These are phyloP conservation scores for Clonostachys rhizophaga DNA, from an alignment of 2,329 filamentous ascomycete species.

Conservation along the genomic window DNA sequence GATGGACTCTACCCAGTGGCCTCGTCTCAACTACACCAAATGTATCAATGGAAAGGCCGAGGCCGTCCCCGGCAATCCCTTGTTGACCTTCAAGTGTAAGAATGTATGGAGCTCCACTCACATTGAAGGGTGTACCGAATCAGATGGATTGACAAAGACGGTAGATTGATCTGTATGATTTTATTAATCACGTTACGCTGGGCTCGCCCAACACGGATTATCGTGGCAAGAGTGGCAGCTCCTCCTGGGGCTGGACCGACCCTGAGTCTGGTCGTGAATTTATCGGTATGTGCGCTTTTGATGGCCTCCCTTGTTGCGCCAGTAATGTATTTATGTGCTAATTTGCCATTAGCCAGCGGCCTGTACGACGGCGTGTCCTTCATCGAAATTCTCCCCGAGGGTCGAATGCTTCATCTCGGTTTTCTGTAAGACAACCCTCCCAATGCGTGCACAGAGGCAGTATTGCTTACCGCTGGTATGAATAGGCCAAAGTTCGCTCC, in stretches of 20 bases:
- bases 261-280: constrained; percentile 23
- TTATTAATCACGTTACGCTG: constrained; percentile 44
- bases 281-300: neutral
- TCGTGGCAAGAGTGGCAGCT: constrained; percentile 14
- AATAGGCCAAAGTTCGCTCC: constrained; percentile 5
- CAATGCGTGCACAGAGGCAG: neutral
- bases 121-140: neutral
- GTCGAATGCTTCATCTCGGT: constrained; percentile 35
- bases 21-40: constrained; percentile 14
- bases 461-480: neutral
- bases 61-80: constrained; percentile 11
- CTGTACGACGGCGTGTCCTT: constrained; percentile 35
- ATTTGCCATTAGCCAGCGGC: constrained; percentile 5
- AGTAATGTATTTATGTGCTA: neutral
- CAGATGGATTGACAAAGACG: neutral
- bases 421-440: constrained; percentile 18
- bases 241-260: constrained; percentile 35
- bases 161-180: constrained; percentile 47
- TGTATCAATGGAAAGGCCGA: constrained; percentile 12
- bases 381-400: constrained; percentile 32
- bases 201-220: constrained; percentile 28
- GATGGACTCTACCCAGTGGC: constrained; percentile 14
- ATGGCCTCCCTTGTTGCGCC: neutral
- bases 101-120: constrained; percentile 5
- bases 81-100: constrained; percentile 14